phyloP scores from a whole-genome alignment of 2,329 filamentous ascomycete genomes.

The Chaetomiaceae sp. region DNA sequence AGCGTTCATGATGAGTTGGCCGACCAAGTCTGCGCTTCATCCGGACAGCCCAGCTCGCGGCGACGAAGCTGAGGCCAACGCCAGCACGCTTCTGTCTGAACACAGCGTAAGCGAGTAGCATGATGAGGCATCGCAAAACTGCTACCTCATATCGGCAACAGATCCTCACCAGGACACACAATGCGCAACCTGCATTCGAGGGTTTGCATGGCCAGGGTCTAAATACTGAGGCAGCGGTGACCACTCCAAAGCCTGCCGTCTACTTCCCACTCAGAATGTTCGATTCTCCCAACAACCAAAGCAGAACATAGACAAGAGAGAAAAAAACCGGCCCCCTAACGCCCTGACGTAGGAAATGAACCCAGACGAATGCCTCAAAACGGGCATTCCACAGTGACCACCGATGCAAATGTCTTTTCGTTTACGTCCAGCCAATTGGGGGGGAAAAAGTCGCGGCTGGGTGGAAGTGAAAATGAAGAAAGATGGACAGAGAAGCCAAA shows the following conservation, averaged over 20 bases:
- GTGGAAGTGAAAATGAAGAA: no score
- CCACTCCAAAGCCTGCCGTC: neutral
- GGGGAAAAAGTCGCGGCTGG: conserved; percentile 3
- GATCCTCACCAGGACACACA: neutral
- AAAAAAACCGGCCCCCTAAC: neutral
- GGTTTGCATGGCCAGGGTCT: conserved; percentile 6
- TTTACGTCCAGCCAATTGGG: conserved; percentile 11
- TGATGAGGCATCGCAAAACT: no score
- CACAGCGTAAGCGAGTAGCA: no score
- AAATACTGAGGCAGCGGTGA: conserved; percentile 5
- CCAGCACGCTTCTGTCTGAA: no score
- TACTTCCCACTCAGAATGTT: conserved; percentile 9
- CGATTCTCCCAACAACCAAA: neutral
- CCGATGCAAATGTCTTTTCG: conserved; percentile 20
- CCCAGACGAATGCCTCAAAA: conserved; percentile 2
- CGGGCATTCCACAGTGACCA: conserved; percentile 11
- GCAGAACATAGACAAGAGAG: conserved; percentile 3
- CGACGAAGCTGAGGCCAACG: no score
- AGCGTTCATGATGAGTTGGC: no score
- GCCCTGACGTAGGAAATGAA: no score
- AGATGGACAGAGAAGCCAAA: conserved; percentile 8
- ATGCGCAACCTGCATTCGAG: conserved; percentile 4
- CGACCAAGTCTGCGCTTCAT: no score
- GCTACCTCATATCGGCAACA: neutral
- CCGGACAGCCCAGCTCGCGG: no score